phyloP scores from a whole-genome alignment of 257 asterid species.

The Nicotiana undulata region DNA sequence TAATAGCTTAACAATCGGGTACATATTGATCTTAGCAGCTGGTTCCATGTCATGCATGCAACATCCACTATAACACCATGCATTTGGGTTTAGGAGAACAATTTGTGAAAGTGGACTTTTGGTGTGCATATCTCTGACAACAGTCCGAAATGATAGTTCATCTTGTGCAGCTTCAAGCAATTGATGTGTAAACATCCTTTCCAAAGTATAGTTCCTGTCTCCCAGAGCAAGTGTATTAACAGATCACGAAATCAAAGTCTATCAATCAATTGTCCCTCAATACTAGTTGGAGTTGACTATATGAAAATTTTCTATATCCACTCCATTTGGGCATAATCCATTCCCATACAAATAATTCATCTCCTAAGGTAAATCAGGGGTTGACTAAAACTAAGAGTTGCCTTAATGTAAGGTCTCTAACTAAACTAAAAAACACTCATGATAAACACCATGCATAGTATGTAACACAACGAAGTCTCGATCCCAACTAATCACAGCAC shows the following conservation, averaged over 20 bases:
- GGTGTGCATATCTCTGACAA: constrained; percentile 63
- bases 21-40: constrained; percentile 42
- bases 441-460: not conserved
- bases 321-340: not conserved
- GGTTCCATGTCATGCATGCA: constrained; percentile 33
- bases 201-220: constrained; percentile 59
- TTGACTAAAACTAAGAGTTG: no score
- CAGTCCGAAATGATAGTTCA: constrained; percentile 73
- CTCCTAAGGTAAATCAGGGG: not conserved
- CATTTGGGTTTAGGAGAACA: constrained; percentile 74
- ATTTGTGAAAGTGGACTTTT: constrained; percentile 54
- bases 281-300: not conserved
- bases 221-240: constrained; percentile 6
- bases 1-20: constrained; percentile 55
- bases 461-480: not conserved
- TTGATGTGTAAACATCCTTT: constrained; percentile 68
- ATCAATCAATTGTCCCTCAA: not conserved
- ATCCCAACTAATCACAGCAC: not conserved
- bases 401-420: not conserved
- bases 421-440: not conserved
- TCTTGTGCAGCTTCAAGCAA: constrained; percentile 80
- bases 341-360: not conserved
- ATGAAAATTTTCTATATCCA: not conserved
- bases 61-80: constrained; percentile 63
- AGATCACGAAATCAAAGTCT: not conserved